These are phyloP conservation scores for Pleurostoma richardsiae DNA, from an alignment of 2,329 filamentous ascomycete genomes.

Conservation along the genomic window DNA sequence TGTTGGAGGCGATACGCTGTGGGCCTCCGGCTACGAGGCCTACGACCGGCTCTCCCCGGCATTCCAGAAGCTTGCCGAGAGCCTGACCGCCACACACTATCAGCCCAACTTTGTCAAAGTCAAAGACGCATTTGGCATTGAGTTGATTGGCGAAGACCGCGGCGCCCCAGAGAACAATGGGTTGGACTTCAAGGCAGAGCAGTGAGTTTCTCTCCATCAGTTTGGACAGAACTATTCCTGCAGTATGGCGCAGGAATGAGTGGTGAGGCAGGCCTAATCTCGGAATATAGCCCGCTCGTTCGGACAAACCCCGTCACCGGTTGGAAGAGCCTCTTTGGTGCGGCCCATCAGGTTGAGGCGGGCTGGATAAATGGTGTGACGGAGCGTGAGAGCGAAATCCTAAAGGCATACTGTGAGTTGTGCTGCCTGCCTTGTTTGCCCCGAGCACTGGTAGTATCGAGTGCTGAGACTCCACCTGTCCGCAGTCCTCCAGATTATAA, in stretches of 20 bases:
- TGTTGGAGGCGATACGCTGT: constrained; percentile 38
- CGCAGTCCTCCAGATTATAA: constrained; percentile 17
- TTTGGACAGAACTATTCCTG: constrained; percentile 11
- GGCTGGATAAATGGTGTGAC: constrained; percentile 22
- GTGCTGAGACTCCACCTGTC: too few species aligned
- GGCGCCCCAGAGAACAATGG: constrained; percentile 20
- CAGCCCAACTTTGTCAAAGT: constrained; percentile 23
- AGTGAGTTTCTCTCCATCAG: constrained; percentile 22
- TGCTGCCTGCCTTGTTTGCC: neutral
- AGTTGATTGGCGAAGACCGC: constrained; percentile 20
- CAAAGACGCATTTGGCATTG: constrained; percentile 28
- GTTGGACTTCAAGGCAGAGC: constrained; percentile 18
- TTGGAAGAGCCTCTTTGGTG: constrained; percentile 24
- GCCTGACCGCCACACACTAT: constrained; percentile 21
- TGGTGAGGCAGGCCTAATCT: constrained; percentile 8
- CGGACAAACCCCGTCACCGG: constrained; percentile 24
- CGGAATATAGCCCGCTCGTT: constrained; percentile 14
- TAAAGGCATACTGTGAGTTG: constrained; percentile 17
- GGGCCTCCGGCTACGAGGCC: constrained; percentile 34
- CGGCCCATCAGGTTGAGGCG: constrained; percentile 19
- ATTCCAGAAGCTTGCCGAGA: constrained; percentile 17
- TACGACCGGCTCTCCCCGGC: constrained; percentile 28
- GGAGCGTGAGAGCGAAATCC: constrained; percentile 24
- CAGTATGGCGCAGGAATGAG: constrained; percentile 17
- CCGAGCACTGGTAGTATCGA: too few species aligned